Evolutionary conservation across 352 stramenopile species (phyloP), one percentile per base, ranked within the genome.

Genomic region (Nothophytophthora sp.): DNA sequence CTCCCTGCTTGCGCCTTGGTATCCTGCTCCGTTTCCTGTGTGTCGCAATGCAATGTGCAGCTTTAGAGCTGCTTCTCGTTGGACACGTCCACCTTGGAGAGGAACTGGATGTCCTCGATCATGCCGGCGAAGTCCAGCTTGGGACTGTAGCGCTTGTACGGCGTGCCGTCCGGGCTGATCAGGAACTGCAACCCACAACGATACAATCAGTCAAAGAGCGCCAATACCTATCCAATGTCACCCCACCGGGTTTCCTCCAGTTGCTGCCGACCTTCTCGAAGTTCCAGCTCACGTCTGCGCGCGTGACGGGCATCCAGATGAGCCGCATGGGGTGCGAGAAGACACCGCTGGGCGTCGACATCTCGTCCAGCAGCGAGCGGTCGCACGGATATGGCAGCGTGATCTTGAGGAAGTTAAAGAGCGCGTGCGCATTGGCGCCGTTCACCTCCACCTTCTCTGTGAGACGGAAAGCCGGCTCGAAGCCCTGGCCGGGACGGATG

Each of bases 401-500:
- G 12, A 92, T 80, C 33, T 73, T 67, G 23, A 90, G 59, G 27
- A 88, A 90, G 63, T 92, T 92, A 56, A 90, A 92, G 11, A 92
- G 55, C 18, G 81, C 69, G 56, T 92, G 81, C 22, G 78, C 81
- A 35, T 90, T 90, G 33, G 81, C 76, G 23, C 81, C 81, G 54
- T 92, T 90, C 18, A 92, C 81, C 43, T 92, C 81, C 18, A 89
- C 52, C 57, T 92, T 92, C 59, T 92, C 81, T 5, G 81, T 90
- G 28, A 92, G 71, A 32, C 63, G 48, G 60, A 92, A 92, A 13
- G 60, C 68, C 5, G 79, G 78, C 55, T 74, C 70, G 41, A 88
- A 90, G 44, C 79, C 79, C 52, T 77, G 83, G 12, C 81, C 81
- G 5, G 81, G 81, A 15, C 81, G 81, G 33, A 92, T 85, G 73